These are phyloP conservation scores for Flueggea neowawraea DNA, from an alignment of 441 rosid genomes.

Conservation along the genomic window DNA sequence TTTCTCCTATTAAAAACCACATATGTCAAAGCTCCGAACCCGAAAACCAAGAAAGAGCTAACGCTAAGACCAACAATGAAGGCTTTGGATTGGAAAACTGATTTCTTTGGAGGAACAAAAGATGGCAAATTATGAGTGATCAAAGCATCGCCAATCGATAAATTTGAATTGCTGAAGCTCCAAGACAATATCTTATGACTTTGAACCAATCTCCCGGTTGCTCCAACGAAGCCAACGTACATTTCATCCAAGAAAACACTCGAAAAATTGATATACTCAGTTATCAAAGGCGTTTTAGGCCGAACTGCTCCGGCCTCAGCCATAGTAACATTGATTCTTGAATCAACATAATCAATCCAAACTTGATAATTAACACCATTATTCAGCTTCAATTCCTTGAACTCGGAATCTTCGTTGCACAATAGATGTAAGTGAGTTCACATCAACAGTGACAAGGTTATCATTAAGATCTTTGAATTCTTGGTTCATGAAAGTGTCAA, in stretches of 20 bases:
- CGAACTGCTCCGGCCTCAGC: constrained; percentile 33
- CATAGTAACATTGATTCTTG: constrained; percentile 44
- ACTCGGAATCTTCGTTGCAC: no score
- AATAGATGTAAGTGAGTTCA: no score
- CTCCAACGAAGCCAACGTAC: constrained; percentile 59
- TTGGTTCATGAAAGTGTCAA: no score
- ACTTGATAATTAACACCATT: no score
- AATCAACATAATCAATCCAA: constrained; percentile 41
- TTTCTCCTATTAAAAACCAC: no score
- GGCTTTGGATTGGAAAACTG: constrained; percentile 41
- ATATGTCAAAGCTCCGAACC: no score
- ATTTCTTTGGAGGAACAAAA: constrained; percentile 43
- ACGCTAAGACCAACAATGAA: constrained; percentile 28
- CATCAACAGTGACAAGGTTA: no score
- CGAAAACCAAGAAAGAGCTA: no score
- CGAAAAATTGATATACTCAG: constrained; percentile 37
- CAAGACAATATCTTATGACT: constrained; percentile 62
- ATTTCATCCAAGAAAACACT: constrained; percentile 51
- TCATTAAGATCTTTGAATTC: no score
- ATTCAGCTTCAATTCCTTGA: no score
- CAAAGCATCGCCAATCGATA: constrained; percentile 16
- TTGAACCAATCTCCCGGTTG: constrained; percentile 52
- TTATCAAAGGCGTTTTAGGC: constrained; percentile 46
- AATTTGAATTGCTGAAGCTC: constrained; percentile 63
- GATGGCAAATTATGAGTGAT: constrained; percentile 43